Percentiles rank a stretch among this genome's conserved stretches.
Evolutionary conservation across 192 early-diverging fungal species (phyloP).

Genomic region (Spizellomyces punctatus): DNA sequence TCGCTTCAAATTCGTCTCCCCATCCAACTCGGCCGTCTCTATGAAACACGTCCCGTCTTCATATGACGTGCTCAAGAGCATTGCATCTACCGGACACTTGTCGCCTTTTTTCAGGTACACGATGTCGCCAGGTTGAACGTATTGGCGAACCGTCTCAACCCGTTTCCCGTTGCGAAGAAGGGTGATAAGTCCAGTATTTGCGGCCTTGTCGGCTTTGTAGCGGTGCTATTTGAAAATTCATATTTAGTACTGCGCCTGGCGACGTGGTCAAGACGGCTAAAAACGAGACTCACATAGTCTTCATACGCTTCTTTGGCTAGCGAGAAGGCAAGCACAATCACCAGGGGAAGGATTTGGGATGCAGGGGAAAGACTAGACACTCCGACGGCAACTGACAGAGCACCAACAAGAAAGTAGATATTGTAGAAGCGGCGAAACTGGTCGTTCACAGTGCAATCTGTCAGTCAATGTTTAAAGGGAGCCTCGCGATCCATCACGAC

Average conservation of each 20-base stretch:
- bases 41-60: slow-evolving; percentile 62
- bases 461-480: background rate
- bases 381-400: slow-evolving; percentile 45
- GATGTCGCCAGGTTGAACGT: slow-evolving; percentile 51
- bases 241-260: background rate
- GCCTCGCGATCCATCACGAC: slow-evolving; percentile 34
- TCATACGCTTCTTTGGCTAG: slow-evolving; percentile 57
- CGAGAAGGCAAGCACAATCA: slow-evolving; percentile 53
- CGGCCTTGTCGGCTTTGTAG: slow-evolving; percentile 41
- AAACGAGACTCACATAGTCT: slow-evolving; percentile 45
- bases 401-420: slow-evolving; percentile 62
- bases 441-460: slow-evolving; percentile 7
- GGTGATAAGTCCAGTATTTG: slow-evolving; percentile 34
- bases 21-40: slow-evolving; percentile 63
- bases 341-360: slow-evolving; percentile 50
- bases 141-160: slow-evolving; percentile 30
- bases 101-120: slow-evolving; percentile 55
- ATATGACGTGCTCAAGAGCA: slow-evolving; percentile 46
- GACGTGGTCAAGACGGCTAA: background rate
- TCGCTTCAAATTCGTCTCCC: slow-evolving; percentile 64
- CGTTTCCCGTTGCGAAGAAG: slow-evolving; percentile 40
- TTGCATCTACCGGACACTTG: slow-evolving; percentile 52
- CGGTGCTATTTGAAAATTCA: slow-evolving; percentile 19
- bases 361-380: slow-evolving; percentile 39
- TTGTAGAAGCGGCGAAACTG: slow-evolving; percentile 66